Percentiles rank a stretch among this genome's conserved stretches.
phyloP scores from a whole-genome alignment of 2,329 filamentous ascomycete species.

The Monosporascus ibericus region DNA sequence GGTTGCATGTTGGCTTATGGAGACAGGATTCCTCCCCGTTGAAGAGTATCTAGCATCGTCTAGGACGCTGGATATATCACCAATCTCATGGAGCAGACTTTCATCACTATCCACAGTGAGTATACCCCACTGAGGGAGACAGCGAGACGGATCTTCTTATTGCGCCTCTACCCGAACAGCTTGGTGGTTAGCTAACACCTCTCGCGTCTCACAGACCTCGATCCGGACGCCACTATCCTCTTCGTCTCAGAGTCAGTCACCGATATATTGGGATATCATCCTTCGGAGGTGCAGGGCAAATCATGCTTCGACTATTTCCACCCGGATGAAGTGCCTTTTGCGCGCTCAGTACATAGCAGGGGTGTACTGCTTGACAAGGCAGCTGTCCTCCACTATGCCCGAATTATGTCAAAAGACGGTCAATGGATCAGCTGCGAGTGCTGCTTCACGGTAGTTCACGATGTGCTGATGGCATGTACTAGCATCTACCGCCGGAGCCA shows the following conservation, averaged over 20 bases:
- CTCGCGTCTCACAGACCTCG: conserved; percentile 51
- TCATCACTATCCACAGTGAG: conserved; percentile 86
- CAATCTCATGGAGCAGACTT: conserved; percentile 69
- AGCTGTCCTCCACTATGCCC: conserved; percentile 75
- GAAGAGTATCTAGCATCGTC: conserved; percentile 15
- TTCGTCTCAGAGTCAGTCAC: conserved; percentile 79
- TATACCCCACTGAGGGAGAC: conserved; percentile 14
- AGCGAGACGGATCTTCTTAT: conserved; percentile 2
- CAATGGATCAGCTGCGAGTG: conserved; percentile 78
- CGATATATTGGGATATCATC: conserved; percentile 65
- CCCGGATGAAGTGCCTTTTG: conserved; percentile 71
- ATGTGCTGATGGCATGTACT: conserved; percentile 79
- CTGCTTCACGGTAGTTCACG: conserved; percentile 83
- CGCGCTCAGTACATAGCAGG: conserved; percentile 64
- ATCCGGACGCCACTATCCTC: conserved; percentile 68
- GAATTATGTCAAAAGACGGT: conserved; percentile 61
- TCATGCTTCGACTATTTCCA: conserved; percentile 86
- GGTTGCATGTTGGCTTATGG: conserved; percentile 17
- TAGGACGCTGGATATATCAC: conserved; percentile 16
- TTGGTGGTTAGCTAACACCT: conserved; percentile 11
- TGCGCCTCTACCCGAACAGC: conserved; percentile 4
- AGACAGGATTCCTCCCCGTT: conserved; percentile 11
- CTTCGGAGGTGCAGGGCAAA: conserved; percentile 67
- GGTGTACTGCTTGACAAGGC: conserved; percentile 77
- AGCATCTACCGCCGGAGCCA: conserved; percentile 66